These are phyloP conservation scores for Quercus aquifolioides DNA, from an alignment of 306 rosid species.

Conservation along the genomic window DNA sequence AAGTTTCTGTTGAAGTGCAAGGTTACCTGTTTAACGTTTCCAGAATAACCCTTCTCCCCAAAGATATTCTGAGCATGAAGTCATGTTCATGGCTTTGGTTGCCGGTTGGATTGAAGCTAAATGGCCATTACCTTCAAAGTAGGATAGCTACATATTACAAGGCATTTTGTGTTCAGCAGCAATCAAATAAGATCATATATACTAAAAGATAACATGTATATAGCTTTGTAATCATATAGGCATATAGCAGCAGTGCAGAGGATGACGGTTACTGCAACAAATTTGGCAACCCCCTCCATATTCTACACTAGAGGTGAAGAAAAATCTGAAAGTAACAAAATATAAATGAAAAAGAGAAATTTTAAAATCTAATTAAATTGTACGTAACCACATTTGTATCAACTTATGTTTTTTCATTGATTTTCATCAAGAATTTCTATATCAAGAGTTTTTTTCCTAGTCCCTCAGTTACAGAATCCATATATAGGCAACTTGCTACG, in stretches of 20 bases:
- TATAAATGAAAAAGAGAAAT: neutral
- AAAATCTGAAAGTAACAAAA: neutral
- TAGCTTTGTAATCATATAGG: neutral
- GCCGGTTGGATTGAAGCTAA: no score
- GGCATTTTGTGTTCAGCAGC: neutral
- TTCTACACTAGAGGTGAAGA: no score
- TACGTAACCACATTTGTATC: neutral
- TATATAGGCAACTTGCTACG: conserved; percentile 4
- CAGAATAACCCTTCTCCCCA: no score
- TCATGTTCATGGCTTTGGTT: no score
- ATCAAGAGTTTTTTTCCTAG: neutral
- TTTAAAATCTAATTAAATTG: neutral
- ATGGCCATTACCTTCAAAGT: no score
- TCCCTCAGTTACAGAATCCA: conserved; percentile 12
- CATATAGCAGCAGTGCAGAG: neutral
- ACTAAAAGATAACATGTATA: neutral
- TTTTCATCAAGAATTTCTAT: conserved; percentile 17
- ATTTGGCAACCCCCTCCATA: neutral
- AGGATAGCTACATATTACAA: neutral
- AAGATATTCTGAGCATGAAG: no score
- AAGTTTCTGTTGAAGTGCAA: neutral
- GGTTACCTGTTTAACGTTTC: no score
- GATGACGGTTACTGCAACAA: neutral
- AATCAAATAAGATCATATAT: neutral
- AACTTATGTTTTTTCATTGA: conserved; percentile 5